Evolutionary conservation across 257 asterid genomes (phyloP).

Genomic region (Coffea canephora): DNA sequence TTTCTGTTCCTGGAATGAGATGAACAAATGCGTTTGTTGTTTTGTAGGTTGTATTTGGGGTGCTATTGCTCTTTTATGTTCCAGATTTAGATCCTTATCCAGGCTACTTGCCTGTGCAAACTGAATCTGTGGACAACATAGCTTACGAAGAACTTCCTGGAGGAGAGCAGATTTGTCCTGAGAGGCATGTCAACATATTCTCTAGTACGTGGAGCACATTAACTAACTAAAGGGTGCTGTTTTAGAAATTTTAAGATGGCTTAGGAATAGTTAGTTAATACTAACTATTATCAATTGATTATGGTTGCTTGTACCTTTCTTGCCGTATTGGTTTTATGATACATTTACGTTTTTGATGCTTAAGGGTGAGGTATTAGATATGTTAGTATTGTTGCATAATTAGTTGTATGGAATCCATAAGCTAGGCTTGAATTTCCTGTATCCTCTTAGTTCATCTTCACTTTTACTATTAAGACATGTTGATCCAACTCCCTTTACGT

Average conservation of each 20-base stretch:
- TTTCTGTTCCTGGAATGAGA: neutral
- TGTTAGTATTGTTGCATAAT: neutral
- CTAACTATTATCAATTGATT: neutral
- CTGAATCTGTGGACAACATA: conserved; percentile 55
- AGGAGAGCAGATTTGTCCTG: conserved; percentile 87
- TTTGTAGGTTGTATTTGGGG: conserved; percentile 75
- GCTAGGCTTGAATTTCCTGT: neutral
- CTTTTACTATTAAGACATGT: neutral
- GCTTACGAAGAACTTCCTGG: conserved; percentile 85
- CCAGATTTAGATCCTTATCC: conserved; percentile 87
- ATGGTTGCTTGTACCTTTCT: neutral
- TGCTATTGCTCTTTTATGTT: conserved; percentile 66
- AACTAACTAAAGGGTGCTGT: neutral
- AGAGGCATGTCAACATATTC: conserved; percentile 69
- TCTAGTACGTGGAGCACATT: conserved; percentile 53
- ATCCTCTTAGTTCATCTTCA: neutral
- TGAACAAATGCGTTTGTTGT: conserved; percentile 13
- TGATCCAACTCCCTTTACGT: neutral
- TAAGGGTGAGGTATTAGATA: neutral
- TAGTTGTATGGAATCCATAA: neutral
- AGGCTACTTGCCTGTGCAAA: conserved; percentile 67
- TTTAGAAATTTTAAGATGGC: neutral
- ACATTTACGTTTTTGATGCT: neutral
- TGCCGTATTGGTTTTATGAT: neutral
- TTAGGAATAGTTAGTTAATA: neutral